These are phyloP conservation scores for Kalmanozyma brasiliensis DNA, from an alignment of 1,284 basidiomycete species.

Conservation along the genomic window DNA sequence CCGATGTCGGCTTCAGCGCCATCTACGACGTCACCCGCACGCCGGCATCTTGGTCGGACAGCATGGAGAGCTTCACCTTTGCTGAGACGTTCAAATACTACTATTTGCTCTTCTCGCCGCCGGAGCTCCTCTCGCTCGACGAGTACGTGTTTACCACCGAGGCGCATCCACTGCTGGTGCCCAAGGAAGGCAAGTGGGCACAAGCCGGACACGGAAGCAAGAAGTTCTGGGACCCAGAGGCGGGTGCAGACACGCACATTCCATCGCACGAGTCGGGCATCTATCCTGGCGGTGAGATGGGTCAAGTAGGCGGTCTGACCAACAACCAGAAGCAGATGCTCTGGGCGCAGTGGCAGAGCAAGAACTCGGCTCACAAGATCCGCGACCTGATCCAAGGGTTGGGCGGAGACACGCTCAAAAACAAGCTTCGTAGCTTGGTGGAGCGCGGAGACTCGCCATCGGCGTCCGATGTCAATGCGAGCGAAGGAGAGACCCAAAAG, in stretches of 20 bases:
- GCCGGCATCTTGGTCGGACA: conserved; percentile 65
- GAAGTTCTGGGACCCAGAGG: conserved; percentile 49
- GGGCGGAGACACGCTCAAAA: conserved; percentile 38
- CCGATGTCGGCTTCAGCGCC: conserved; percentile 69
- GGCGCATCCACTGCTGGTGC: conserved; percentile 64
- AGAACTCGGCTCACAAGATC: conserved; percentile 30
- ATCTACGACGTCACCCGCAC: conserved; percentile 69
- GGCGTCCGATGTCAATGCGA: not conserved
- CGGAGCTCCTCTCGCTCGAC: conserved; percentile 72
- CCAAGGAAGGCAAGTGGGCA: conserved; percentile 53
- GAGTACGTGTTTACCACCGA: conserved; percentile 73
- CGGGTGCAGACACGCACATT: conserved; percentile 26
- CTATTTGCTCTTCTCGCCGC: conserved; percentile 70
- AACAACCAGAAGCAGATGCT: conserved; percentile 60
- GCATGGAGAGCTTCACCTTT: conserved; percentile 72
- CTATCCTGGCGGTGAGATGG: conserved; percentile 60
- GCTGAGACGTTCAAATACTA: conserved; percentile 72
- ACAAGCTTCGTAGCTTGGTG: conserved; percentile 32
- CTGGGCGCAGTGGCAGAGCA: conserved; percentile 41
- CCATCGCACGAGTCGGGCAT: conserved; percentile 18
- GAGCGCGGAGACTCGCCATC: conserved; percentile 17
- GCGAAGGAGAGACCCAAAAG: not conserved
- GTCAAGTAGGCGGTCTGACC: conserved; percentile 55
- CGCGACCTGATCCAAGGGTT: conserved; percentile 32
- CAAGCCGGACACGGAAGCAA: conserved; percentile 49